Base-by-base conservation (phyloP, 441 rosid genomes). In the Hura crepitans region DNA sequence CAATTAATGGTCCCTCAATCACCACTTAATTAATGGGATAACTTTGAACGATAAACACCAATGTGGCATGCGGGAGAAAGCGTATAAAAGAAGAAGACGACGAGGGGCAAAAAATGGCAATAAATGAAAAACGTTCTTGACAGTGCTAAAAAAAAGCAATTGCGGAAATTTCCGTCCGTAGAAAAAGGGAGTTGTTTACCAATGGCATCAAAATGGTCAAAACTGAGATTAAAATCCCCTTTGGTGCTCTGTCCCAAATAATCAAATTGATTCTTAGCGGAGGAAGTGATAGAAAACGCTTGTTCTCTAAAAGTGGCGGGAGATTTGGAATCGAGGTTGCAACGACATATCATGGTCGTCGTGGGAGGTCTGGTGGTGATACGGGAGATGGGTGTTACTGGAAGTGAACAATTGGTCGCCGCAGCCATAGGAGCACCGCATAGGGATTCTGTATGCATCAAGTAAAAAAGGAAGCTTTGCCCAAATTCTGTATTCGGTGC, bases 161-260 rank as follows among this genome's bases (percentile, higher is more conserved):
- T n/a, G n/a, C n/a, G n/a, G n/a, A n/a, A n/a, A n/a, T n/a, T n/a
- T n/a, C n/a, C 39, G 42, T 37, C 5, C 7, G 42, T 5, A 37
- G 42, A 37, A 37, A 37, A 37, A 50, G 23, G 13, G 2, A 20
- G 35, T 18, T 13, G n/a, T 10, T 1, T 82, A 87, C 92, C 91
- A 46, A 84, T 80, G 70, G 87, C 74, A 67, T 82, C 81, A 55
- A 87, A 91, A 46, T 78, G 91, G 72, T 92, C 87, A 58, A 79
- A 60, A 65, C 90, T 90, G 77, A 92, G 83, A 82, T 89, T 92
- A 84, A 95, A 86, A 82, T 95, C 99, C 53, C 99, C 97, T 76
- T 84, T 95, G 59, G 97, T 90, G 80, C 97, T 92, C 84, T 92
- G 84, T n/a, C 99, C 99, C 62, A 95, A 77, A 79, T 92, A 95